Evolutionary conservation across 345 rosid species (phyloP).

Genomic region (Salix suchowensis): DNA sequence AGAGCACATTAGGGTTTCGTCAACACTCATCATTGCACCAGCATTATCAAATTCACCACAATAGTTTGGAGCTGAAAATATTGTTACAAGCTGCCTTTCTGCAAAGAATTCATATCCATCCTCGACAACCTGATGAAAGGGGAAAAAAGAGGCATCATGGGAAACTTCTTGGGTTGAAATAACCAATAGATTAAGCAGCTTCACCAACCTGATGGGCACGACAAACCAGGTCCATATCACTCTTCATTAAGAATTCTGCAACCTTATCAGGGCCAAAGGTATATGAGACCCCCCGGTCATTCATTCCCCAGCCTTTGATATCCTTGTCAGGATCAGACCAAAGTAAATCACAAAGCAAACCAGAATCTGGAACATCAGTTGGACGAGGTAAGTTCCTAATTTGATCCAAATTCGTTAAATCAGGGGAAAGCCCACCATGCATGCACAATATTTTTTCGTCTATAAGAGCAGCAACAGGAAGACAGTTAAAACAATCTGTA

Average conservation of each 20-base stretch:
- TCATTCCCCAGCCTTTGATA: constrained; percentile 81
- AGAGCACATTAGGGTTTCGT: constrained; percentile 84
- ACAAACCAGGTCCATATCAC: constrained; percentile 90
- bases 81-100: constrained; percentile 76
- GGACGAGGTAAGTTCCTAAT: constrained; percentile 75
- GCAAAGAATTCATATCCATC: constrained; percentile 94
- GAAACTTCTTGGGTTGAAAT: not conserved
- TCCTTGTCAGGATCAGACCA: constrained; percentile 94
- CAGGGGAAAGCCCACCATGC: constrained; percentile 97
- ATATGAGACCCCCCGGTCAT: constrained; percentile 84
- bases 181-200: not conserved
- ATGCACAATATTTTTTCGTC: constrained; percentile 90
- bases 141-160: not conserved
- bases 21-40: constrained; percentile 96
- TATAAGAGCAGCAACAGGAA: constrained; percentile 80
- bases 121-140: constrained; percentile 64
- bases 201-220: constrained; percentile 83
- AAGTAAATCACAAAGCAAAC: constrained; percentile 85
- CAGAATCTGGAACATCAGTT: constrained; percentile 77
- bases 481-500: constrained; percentile 88
- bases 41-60: constrained; percentile 93
- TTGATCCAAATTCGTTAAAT: constrained; percentile 61
- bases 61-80: constrained; percentile 91
- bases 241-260: constrained; percentile 57
- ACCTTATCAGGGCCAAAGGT: constrained; percentile 84